Conservation (phyloP, 192 early-diverging fungal species). For the Nowakowskiella sp. region DNA sequence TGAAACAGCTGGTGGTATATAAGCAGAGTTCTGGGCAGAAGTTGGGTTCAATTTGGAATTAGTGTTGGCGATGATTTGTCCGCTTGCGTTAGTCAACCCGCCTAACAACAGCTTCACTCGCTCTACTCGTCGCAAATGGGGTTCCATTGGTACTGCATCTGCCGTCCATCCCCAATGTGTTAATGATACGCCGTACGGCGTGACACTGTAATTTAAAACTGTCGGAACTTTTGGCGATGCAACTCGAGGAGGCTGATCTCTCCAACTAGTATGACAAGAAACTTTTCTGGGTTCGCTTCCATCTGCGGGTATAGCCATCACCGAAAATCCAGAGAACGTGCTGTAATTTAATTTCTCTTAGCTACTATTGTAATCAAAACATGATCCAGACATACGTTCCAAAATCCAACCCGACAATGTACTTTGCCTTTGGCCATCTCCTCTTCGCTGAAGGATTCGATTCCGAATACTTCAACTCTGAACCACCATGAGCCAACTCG, state of each 20-base stretch:
- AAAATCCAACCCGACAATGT: conserved; percentile 6
- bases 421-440: neutral
- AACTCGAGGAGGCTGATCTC: conserved; percentile 1
- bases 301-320: neutral
- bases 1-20: neutral
- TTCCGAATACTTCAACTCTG: too few relatives aligned
- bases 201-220: neutral
- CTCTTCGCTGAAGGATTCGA: too few relatives aligned
- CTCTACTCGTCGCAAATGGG: neutral
- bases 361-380: neutral
- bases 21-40: neutral
- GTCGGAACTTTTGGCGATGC: conserved; percentile 1
- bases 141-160: neutral
- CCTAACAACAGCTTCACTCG: neutral
- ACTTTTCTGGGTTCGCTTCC: neutral
- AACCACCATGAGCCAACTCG: too few relatives aligned
- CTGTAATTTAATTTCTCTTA: neutral
- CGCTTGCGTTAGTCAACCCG: conserved; percentile 1
- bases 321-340: neutral
- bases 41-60: neutral
- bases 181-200: neutral
- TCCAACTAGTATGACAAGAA: neutral
- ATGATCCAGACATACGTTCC: conserved; percentile 1
- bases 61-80: neutral
- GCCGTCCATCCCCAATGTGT: conserved; percentile 5